Conservation (phyloP, 495 filamentous ascomycete species). For the Beverwykella pulmonaria region DNA sequence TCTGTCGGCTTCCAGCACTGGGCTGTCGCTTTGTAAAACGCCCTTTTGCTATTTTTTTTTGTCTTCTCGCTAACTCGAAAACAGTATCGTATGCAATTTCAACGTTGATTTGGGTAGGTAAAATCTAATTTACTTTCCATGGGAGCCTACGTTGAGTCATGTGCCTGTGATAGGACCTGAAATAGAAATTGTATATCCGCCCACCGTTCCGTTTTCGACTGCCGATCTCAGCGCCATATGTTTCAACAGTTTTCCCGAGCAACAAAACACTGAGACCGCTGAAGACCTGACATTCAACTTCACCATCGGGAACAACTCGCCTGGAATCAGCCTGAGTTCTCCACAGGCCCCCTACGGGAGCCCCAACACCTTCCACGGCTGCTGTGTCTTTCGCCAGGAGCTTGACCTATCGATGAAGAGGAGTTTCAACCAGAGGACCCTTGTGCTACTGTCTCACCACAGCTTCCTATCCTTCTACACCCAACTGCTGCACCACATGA, state of each 20-base stretch:
- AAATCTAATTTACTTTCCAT: neutral
- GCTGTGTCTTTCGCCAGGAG: constrained; percentile 44
- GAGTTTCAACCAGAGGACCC: constrained; percentile 42
- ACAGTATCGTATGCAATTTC: constrained; percentile 43
- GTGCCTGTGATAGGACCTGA: constrained; percentile 37
- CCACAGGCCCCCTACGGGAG: constrained; percentile 41
- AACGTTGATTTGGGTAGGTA: constrained; percentile 43
- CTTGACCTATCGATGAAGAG: constrained; percentile 42
- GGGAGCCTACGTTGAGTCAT: neutral
- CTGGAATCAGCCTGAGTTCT: constrained; percentile 35
- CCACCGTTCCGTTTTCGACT: constrained; percentile 38
- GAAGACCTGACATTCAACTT: constrained; percentile 43
- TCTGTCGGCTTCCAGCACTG: constrained; percentile 33
- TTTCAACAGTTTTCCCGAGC: constrained; percentile 47
- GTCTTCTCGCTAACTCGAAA: constrained; percentile 3
- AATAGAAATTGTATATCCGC: constrained; percentile 44
- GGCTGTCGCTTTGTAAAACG: constrained; percentile 40
- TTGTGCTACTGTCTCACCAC: constrained; percentile 42
- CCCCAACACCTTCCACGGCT: constrained; percentile 33
- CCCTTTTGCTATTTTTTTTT: neutral
- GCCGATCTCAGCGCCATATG: constrained; percentile 43
- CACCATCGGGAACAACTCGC: constrained; percentile 43
- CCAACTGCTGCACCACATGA: constrained; percentile 38
- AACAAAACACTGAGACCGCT: constrained; percentile 40
- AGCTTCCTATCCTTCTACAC: constrained; percentile 42